A percentile compares a stretch with the other conserved stretches of the same genome.
Evolutionary conservation across 306 rosid species (phyloP).

Genomic region (Glycine tomentella): DNA sequence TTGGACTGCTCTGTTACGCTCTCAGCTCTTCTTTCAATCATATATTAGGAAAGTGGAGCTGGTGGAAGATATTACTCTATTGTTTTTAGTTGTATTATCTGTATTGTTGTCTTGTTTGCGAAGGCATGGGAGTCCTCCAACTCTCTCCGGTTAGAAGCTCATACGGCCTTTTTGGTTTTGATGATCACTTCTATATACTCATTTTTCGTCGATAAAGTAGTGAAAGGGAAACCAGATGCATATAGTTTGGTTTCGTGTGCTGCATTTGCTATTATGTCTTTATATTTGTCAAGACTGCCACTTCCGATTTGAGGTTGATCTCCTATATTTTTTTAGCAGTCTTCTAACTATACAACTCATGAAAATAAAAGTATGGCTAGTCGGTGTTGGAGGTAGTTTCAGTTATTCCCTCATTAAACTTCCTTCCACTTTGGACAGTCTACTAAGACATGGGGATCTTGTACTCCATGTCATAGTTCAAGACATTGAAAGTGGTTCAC

Average conservation of each 20-base stretch:
- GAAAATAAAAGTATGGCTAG: no score
- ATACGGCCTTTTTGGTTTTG: background rate
- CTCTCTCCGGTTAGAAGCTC: no score
- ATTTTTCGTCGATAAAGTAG: background rate
- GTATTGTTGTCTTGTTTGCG: background rate
- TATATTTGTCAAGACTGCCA: slow-evolving; percentile 22
- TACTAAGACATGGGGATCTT: no score
- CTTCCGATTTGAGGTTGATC: slow-evolving; percentile 32
- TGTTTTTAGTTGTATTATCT: slow-evolving; percentile 1
- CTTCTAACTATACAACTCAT: no score
- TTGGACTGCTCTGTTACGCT: slow-evolving; percentile 26
- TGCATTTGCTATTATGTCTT: slow-evolving; percentile 26
- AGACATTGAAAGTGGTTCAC: no score
- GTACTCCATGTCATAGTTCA: no score
- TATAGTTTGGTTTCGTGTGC: background rate
- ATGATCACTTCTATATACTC: background rate
- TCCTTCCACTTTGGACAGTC: no score
- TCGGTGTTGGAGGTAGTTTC: no score
- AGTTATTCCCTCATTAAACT: no score
- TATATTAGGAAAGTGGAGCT: slow-evolving; percentile 23
- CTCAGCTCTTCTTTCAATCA: slow-evolving; percentile 32
- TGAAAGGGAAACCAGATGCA: slow-evolving; percentile 30
- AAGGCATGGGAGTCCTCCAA: background rate
- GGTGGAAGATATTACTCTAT: slow-evolving; percentile 1
- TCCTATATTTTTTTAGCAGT: slow-evolving; percentile 23